phyloP scores from a whole-genome alignment of 208 protist genomes.

The Herpetomonas muscarum region DNA sequence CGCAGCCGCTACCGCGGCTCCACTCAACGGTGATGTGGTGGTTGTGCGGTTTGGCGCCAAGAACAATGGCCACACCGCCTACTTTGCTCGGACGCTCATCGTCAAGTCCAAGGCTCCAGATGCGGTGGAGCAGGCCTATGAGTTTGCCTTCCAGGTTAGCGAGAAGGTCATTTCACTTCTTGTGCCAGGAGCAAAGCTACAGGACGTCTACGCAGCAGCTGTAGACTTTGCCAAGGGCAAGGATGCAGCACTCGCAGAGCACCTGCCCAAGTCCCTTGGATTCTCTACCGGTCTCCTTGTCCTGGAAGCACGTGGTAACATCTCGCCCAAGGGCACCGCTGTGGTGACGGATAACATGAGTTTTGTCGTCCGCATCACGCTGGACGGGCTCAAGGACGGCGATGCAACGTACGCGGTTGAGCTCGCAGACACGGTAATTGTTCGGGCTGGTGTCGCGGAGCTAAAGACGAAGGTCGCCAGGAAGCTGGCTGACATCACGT shows the following conservation, averaged over 20 bases:
- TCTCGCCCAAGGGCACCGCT: conserved; percentile 70
- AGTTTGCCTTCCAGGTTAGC: conserved; percentile 73
- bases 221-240: conserved; percentile 41
- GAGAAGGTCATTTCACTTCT: conserved; percentile 62
- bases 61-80: conserved; percentile 72
- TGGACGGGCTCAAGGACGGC: conserved; percentile 49
- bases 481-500: conserved; percentile 68
- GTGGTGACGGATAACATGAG: conserved; percentile 67
- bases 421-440: conserved; percentile 77
- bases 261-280: conserved; percentile 60
- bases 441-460: conserved; percentile 52
- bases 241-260: conserved; percentile 40
- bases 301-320: conserved; percentile 72
- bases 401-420: conserved; percentile 51
- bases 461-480: conserved; percentile 71
- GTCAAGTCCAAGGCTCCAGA: conserved; percentile 58
- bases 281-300: conserved; percentile 84
- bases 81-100: conserved; percentile 76
- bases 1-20: neutral
- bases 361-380: conserved; percentile 76
- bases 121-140: conserved; percentile 62
- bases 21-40: conserved; percentile 62
- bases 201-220: conserved; percentile 50
- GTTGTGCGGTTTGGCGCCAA: conserved; percentile 78
- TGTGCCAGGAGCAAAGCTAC: conserved; percentile 43